Percentiles rank a stretch among this genome's conserved stretches.
Evolutionary conservation across 306 rosid genomes (phyloP).

Genomic region (Dicorynia guianensis): DNA sequence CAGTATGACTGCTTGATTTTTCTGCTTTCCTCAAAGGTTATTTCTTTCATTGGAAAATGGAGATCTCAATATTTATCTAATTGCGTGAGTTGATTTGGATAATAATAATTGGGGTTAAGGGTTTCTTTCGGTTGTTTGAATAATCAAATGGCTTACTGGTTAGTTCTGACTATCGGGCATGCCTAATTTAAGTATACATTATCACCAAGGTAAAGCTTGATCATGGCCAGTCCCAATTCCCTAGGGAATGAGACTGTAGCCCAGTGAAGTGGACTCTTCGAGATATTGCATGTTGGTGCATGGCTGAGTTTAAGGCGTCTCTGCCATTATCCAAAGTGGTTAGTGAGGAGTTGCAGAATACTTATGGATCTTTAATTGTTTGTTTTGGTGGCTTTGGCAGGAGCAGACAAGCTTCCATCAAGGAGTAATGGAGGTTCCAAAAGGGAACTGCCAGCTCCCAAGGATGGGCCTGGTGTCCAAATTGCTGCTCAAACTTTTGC

Average conservation of each 20-base stretch:
- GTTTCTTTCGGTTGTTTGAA: constrained; percentile 25
- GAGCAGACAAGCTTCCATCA: constrained; percentile 67
- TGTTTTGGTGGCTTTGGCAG: constrained; percentile 52
- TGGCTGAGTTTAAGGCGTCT: constrained; percentile 8
- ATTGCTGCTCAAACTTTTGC: constrained; percentile 91
- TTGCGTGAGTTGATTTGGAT: constrained; percentile 39
- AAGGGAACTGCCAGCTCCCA: constrained; percentile 66
- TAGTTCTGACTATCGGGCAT: neutral
- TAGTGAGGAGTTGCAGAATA: constrained; percentile 12
- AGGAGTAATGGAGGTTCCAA: constrained; percentile 68
- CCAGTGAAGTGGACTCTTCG: constrained; percentile 27
- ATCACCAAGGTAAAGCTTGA: constrained; percentile 16
- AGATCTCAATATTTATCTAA: constrained; percentile 49
- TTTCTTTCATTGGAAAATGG: constrained; percentile 21
- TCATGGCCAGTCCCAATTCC: constrained; percentile 18
- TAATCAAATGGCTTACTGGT: neutral
- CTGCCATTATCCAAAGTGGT: neutral
- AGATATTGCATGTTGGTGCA: neutral
- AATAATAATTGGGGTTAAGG: neutral
- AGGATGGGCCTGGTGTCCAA: constrained; percentile 67
- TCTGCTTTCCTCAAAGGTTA: neutral
- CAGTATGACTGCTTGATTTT: constrained; percentile 44
- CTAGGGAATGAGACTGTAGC: constrained; percentile 30
- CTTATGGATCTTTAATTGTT: constrained; percentile 40
- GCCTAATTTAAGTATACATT: constrained; percentile 26